phyloP scores from a whole-genome alignment of 2,329 filamentous ascomycete genomes.

The Scedosporium boydii region DNA sequence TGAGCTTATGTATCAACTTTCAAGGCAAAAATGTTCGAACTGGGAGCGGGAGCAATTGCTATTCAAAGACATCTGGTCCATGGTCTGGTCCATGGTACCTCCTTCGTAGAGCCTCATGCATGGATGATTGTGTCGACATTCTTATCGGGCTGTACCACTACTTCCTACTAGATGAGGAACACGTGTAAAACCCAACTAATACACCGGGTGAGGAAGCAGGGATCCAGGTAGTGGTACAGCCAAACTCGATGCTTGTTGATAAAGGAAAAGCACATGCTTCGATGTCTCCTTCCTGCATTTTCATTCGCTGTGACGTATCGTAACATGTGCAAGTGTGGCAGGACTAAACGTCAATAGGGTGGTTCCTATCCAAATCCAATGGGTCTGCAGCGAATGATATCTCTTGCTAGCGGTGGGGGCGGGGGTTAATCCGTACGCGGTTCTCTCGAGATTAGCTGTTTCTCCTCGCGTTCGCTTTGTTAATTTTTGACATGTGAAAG shows the following conservation, averaged over 20 bases:
- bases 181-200: too few relatives aligned
- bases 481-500: constrained; percentile 6
- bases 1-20: too few relatives aligned
- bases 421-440: not conserved
- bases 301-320: not conserved
- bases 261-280: constrained; percentile 5
- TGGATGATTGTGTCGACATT: too few relatives aligned
- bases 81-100: too few relatives aligned
- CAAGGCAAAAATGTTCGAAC: too few relatives aligned
- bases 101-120: too few relatives aligned
- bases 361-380: not conserved
- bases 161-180: too few relatives aligned
- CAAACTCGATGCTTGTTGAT: not conserved
- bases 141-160: too few relatives aligned
- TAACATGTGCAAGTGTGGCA: not conserved
- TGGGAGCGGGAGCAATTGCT: too few relatives aligned
- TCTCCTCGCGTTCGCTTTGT: not conserved
- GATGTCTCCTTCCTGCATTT: not conserved
- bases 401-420: not conserved
- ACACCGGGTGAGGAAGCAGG: too few relatives aligned
- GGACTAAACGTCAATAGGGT: not conserved
- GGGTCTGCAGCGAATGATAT: not conserved
- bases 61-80: too few relatives aligned
- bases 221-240: not conserved
- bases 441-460: not conserved